Percentiles rank a stretch among this genome's conserved stretches.
Evolutionary conservation across 148 eudicot genomes (phyloP).

Genomic region (Dysphania ambrosioides): DNA sequence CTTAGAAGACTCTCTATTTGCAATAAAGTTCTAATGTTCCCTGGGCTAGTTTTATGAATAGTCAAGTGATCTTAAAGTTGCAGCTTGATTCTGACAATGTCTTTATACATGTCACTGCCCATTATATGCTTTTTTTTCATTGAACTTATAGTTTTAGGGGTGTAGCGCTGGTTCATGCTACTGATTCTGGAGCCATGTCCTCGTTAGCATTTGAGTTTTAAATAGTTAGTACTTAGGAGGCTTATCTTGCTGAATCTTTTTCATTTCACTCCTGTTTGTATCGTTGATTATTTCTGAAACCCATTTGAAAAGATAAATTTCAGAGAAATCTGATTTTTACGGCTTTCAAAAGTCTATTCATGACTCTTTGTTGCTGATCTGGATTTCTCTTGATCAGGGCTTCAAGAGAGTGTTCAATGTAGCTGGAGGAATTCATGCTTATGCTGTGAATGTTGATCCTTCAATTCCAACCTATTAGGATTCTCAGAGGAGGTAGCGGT

Average conservation of each 20-base stretch:
- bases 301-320: neutral
- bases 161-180: neutral
- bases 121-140: neutral
- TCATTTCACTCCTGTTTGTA: neutral
- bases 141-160: neutral
- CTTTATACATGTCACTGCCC: neutral
- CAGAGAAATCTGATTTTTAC: neutral
- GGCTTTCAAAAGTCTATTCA: neutral
- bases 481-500: constrained; percentile 9
- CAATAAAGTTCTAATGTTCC: neutral
- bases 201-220: neutral
- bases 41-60: neutral
- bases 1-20: neutral
- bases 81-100: neutral
- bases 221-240: neutral
- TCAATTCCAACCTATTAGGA: constrained; percentile 79
- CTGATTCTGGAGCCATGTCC: neutral
- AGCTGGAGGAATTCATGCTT: constrained; percentile 86
- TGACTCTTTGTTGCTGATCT: constrained; percentile 6
- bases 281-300: neutral
- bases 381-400: constrained; percentile 48
- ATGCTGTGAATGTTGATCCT: constrained; percentile 80
- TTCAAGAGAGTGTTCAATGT: constrained; percentile 78
- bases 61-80: neutral
- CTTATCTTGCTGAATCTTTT: neutral